Evolutionary conservation across 306 rosid species (phyloP), one percentile per base, ranked within the genome.

Genomic region (Begonia loranthoides): DNA sequence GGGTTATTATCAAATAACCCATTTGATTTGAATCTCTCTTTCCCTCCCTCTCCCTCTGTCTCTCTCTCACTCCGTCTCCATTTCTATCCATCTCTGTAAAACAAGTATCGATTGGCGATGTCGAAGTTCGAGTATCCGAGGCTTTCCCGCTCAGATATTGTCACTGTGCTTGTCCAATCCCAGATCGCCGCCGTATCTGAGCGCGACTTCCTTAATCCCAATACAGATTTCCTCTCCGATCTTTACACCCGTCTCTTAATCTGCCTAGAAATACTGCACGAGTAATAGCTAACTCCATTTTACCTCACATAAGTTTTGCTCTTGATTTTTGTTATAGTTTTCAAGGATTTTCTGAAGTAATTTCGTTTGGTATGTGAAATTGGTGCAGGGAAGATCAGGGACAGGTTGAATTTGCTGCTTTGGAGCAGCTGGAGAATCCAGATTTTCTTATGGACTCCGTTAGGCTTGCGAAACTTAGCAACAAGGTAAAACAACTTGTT

Each of bases 351-450:
- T 62, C 14, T 60, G n/a, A 43, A 10, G 47, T 43, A 43, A 1
- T 28, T 28, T 28, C 36, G 9, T 28, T 28, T 28, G 36, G 6
- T 1, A 28, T 28, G 36, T 28, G 36, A 4, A n/a, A 58, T 50
- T 41, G 58, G 14, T 51, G 60, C 82, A 88, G 95, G 63, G 95
- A 88, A 40, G 86, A 80, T 24, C 40, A 67, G 56, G 95, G 68
- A 14, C 94, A 80, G 45, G 70, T 81, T 58, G 93, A 84, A 16
- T 88, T 88, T 56, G 61, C 77, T 22, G 89, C 88, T 14, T 65
- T 88, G 11, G 80, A 77, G 67, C 80, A 73, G 46, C 77, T 88
- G 2, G 97, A 88, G 58, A 81, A 81, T 49, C 97, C 93, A 0
- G 93, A 81, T 46, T 47, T 59, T 33, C 89, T 79, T 38, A 19